Evolutionary conservation across 768 basidiomycete species (phyloP), one percentile per base, ranked within the genome.

Genomic region (Cystofilobasidium ferigula): DNA sequence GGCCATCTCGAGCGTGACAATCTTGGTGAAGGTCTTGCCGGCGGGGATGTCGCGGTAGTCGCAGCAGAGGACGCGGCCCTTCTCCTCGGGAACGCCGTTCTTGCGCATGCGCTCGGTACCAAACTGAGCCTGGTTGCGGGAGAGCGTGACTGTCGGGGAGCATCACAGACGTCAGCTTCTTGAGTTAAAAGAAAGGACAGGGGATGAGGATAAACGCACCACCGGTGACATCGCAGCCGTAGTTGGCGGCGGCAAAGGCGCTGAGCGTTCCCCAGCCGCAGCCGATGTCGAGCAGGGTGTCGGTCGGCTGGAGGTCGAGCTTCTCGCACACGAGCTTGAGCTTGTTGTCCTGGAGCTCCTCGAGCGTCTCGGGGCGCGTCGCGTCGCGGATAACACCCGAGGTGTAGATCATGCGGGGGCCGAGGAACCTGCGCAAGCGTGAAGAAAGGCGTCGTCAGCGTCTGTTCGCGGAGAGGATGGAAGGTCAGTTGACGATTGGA

Each of bases 311-410:
- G 34, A 99, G 83, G 75, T 87, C 81, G 62, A 99, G 84, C 77
- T 98, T 99, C 72, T 86, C 88, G 78, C 95, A 98, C 24, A 99
- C 94, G 67, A 95, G 78, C 20, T 86, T 85, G 62, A 99, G 85
- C 76, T 99, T 98, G 82, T 98, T 99, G 77, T 98, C 94, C 80
- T 99, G 95, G 13, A 99, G 83, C 70, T 91, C 81, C 75, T 98
- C 94, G 56, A 99, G 82, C 16, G 89, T 85, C 76, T 97, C 87
- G 69, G 85, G 80, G 47, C 80, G 78, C 70, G 82, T 82, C 67
- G 86, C 78, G 74, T 87, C 84, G 30, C 79, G 78, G 63, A 97
- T 82, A 61, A 99, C 81, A 69, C 95, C 95, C 32, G 89, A 93
- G 14, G 95, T 99, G 77, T 98, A 99, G 74, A 99, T 84, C 94